Evolutionary conservation across 805 yeast species (phyloP).

Genomic region (Candida chilensis): DNA sequence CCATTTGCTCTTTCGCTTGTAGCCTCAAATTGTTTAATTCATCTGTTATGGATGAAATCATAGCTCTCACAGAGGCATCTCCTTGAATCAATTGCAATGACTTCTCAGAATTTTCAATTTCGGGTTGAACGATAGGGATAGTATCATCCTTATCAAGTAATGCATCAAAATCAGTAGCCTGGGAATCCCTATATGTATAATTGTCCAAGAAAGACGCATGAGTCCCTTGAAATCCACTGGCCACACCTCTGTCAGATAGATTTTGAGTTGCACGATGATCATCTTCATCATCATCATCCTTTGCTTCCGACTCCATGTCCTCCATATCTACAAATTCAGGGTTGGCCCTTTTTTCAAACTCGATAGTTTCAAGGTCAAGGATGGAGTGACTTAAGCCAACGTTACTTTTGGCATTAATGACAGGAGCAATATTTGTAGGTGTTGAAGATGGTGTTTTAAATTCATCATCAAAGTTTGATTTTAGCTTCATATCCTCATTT

Average conservation of each 20-base stretch:
- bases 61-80: too few relatives aligned
- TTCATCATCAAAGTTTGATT: too few relatives aligned
- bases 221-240: background rate
- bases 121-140: too few relatives aligned
- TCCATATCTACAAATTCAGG: too few relatives aligned
- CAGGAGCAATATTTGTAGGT: background rate
- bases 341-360: too few relatives aligned
- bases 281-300: too few relatives aligned
- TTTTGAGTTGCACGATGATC: background rate
- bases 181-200: slow-evolving; percentile 1
- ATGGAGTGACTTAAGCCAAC: too few relatives aligned
- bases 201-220: slow-evolving; percentile 1
- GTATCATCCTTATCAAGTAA: background rate
- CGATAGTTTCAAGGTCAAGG: too few relatives aligned
- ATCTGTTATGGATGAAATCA: slow-evolving; percentile 19
- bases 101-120: too few relatives aligned
- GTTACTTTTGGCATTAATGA: background rate
- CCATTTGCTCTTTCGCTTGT: slow-evolving; percentile 23
- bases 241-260: background rate
- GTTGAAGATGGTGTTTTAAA: background rate
- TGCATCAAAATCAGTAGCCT: background rate
- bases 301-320: too few relatives aligned
- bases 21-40: slow-evolving; percentile 21
- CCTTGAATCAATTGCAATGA: too few relatives aligned
- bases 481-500: too few relatives aligned